These are phyloP conservation scores for Malus hybrid DNA, from an alignment of 331 rosid genomes.

Conservation along the genomic window DNA sequence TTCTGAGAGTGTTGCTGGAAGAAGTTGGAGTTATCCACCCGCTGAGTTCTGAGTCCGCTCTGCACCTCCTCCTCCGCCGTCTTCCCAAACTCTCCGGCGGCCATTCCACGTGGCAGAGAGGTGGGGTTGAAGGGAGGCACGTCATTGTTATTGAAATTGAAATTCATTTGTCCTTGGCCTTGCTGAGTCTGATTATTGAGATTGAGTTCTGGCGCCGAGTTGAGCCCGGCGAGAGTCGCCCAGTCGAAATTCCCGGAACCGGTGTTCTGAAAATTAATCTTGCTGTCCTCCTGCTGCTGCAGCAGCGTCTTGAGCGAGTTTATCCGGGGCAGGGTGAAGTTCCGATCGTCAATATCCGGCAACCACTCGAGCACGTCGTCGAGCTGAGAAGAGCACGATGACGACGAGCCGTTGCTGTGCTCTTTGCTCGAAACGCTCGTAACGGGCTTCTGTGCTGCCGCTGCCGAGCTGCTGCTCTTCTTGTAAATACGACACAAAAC, in stretches of 20 bases:
- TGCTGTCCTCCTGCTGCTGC: constrained; percentile 36
- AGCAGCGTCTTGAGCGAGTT: constrained; percentile 35
- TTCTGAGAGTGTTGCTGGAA: constrained; percentile 38
- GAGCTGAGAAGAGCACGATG: constrained; percentile 58
- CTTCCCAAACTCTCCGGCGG: constrained; percentile 11
- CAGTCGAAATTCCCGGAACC: constrained; percentile 54
- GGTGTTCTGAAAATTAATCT: constrained; percentile 39
- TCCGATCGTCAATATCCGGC: constrained; percentile 50
- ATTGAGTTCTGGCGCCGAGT: constrained; percentile 35
- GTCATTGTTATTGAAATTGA: constrained; percentile 30
- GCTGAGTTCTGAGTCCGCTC: constrained; percentile 48
- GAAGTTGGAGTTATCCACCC: constrained; percentile 29
- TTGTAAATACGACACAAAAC: constrained; percentile 88
- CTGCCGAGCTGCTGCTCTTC: constrained; percentile 45
- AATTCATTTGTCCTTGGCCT: constrained; percentile 24
- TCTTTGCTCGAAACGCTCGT: constrained; percentile 42
- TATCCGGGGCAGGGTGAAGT: constrained; percentile 55
- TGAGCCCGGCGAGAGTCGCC: constrained; percentile 44
- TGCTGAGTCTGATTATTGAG: constrained; percentile 34
- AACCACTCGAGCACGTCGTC: constrained; percentile 69
- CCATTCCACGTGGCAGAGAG: constrained; percentile 26
- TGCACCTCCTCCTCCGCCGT: constrained; percentile 66
- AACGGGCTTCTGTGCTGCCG: constrained; percentile 20
- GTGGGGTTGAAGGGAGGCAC: constrained; percentile 41
- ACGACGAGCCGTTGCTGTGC: constrained; percentile 46